These are phyloP conservation scores for Coemansia sp. DNA, from an alignment of 192 early-diverging fungal species.

Conservation along the genomic window DNA sequence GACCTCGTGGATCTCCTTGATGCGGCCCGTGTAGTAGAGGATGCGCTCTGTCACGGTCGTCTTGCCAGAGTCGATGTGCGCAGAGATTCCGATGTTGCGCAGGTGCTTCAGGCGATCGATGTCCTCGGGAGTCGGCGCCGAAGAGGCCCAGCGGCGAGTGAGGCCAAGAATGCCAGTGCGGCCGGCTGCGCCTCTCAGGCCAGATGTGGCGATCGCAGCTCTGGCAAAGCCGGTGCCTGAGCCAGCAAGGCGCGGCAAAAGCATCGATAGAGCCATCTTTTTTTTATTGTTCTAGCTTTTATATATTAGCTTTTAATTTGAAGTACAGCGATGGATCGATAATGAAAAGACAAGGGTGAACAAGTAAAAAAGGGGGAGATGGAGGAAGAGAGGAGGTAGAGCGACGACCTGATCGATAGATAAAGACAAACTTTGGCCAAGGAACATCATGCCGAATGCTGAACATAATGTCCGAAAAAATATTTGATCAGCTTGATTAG, in stretches of 20 bases:
- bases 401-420: background rate
- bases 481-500: slow-evolving; percentile 7
- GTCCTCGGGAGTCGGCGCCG: slow-evolving; percentile 25
- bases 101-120: slow-evolving; percentile 58
- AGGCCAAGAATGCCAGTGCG: background rate
- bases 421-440: no score
- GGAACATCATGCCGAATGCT: background rate
- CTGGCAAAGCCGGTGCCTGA: slow-evolving; percentile 3
- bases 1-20: slow-evolving; percentile 87
- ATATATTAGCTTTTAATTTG: slow-evolving; percentile 3
- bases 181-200: background rate
- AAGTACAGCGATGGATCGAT: no score
- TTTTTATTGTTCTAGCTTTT: background rate
- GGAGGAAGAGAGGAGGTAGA: background rate
- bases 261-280: slow-evolving; percentile 29
- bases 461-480: background rate
- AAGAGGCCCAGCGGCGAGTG: slow-evolving; percentile 24
- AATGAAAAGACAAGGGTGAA: slow-evolving; percentile 1
- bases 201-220: background rate
- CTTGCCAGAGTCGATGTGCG: slow-evolving; percentile 87
- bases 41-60: slow-evolving; percentile 84
- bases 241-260: slow-evolving; percentile 34
- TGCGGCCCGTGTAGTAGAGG: slow-evolving; percentile 79
- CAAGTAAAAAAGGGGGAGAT: no score
- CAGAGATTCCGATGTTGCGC: slow-evolving; percentile 87